Evolutionary conservation across 176 grass and related monocot genomes (phyloP).

Genomic region (Triticum monococcum): DNA sequence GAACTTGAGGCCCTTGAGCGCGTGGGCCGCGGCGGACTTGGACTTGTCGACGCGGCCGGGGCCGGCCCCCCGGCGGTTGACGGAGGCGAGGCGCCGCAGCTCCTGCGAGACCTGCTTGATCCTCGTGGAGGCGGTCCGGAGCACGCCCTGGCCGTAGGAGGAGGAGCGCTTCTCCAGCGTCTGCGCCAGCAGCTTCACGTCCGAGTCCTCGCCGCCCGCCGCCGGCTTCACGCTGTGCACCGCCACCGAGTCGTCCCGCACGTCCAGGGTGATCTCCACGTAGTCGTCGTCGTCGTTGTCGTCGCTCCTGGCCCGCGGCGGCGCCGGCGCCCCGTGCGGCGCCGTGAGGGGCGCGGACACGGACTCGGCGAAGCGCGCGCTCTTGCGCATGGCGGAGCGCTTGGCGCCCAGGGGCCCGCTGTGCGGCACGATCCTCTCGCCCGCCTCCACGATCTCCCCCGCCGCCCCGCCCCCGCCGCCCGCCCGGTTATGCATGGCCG

Average conservation of each 20-base stretch:
- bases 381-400: slow-evolving; percentile 43
- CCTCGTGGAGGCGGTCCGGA: slow-evolving; percentile 69
- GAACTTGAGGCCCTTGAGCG: slow-evolving; percentile 94
- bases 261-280: slow-evolving; percentile 94
- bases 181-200: slow-evolving; percentile 56
- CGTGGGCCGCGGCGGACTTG: slow-evolving; percentile 71
- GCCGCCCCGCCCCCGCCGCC: slow-evolving; percentile 15
- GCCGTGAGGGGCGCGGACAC: slow-evolving; percentile 34
- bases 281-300: slow-evolving; percentile 45
- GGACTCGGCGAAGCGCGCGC: slow-evolving; percentile 72
- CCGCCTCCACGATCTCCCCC: slow-evolving; percentile 42
- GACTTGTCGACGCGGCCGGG: slow-evolving; percentile 41
- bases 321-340: not conserved
- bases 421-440: slow-evolving; percentile 49
- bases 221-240: slow-evolving; percentile 81
- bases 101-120: slow-evolving; percentile 93
- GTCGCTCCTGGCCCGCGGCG: not conserved
- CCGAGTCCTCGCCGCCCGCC: slow-evolving; percentile 31
- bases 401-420: slow-evolving; percentile 66
- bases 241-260: slow-evolving; percentile 84
- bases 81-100: slow-evolving; percentile 58
- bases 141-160: slow-evolving; percentile 43
- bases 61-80: slow-evolving; percentile 22
- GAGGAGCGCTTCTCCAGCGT: slow-evolving; percentile 63
- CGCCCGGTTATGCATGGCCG: slow-evolving; percentile 35